phyloP scores from a whole-genome alignment of 306 rosid genomes.

The Oemleria cerasiformis region DNA sequence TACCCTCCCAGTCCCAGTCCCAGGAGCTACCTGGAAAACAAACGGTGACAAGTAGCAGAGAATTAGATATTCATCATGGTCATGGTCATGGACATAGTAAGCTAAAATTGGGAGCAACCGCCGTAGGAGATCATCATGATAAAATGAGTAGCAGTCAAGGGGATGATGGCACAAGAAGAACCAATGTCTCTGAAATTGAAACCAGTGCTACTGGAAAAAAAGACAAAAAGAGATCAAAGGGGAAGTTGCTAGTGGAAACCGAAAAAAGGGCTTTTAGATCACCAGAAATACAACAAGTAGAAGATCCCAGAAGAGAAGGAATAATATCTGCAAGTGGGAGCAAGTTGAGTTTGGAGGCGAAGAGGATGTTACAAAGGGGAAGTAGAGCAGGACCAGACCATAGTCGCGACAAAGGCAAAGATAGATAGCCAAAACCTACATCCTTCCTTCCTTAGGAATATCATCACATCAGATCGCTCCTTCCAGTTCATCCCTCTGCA shows the following conservation, averaged over 20 bases:
- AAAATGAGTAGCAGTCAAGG: conserved; percentile 25
- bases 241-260: conserved; percentile 39
- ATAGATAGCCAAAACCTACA: conserved; percentile 26
- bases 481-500: background rate
- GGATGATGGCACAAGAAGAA: too few species aligned
- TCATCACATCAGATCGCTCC: background rate
- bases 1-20: conserved; percentile 8
- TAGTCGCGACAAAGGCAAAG: conserved; percentile 56
- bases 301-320: conserved; percentile 32
- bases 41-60: conserved; percentile 32
- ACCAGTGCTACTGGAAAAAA: too few species aligned
- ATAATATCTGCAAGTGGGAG: conserved; percentile 16
- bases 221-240: conserved; percentile 35
- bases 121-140: conserved; percentile 22
- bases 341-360: conserved; percentile 40
- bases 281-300: conserved; percentile 38
- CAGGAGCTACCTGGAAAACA: conserved; percentile 45
- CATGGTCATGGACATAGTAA: conserved; percentile 36
- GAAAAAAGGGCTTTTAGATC: conserved; percentile 44
- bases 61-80: conserved; percentile 12
- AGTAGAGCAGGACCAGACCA: conserved; percentile 69
- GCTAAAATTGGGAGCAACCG: conserved; percentile 33
- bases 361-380: conserved; percentile 45
- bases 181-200: too few species aligned
- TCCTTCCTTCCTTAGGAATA: too few species aligned